Percentiles rank a stretch among this genome's conserved stretches.
Evolutionary conservation across 306 rosid species (phyloP).

Genomic region (Castanea mollissima): DNA sequence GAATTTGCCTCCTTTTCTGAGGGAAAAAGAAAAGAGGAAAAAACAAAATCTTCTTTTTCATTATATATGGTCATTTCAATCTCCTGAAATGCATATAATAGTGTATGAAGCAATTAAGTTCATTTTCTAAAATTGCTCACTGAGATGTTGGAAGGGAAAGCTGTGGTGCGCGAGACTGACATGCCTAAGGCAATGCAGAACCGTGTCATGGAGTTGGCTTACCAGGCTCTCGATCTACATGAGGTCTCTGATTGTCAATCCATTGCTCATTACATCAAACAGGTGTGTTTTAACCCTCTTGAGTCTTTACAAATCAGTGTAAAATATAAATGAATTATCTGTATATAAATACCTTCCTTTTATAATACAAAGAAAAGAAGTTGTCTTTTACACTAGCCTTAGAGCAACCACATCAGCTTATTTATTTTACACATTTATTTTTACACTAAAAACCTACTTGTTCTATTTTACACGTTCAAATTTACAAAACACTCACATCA

Average conservation of each 20-base stretch:
- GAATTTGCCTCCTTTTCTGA: not conserved
- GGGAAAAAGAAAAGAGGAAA: not conserved
- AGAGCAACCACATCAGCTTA: no score
- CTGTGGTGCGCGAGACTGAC: slow-evolving; percentile 58
- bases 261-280: slow-evolving; percentile 63
- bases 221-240: slow-evolving; percentile 60
- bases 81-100: not conserved
- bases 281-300: slow-evolving; percentile 31
- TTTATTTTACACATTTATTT: no score
- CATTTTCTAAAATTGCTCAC: not conserved
- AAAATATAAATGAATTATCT: no score
- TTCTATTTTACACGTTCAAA: no score
- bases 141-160: slow-evolving; percentile 77
- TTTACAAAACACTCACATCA: no score
- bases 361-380: no score
- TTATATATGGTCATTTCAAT: not conserved
- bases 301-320: not conserved
- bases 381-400: not conserved
- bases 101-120: no score
- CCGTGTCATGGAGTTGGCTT: slow-evolving; percentile 59
- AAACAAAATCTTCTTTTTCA: not conserved
- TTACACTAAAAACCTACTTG: no score
- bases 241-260: slow-evolving; percentile 62
- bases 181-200: slow-evolving; percentile 52
- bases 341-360: no score